Evolutionary conservation across 495 filamentous ascomycete species (phyloP), one percentile per base, ranked within the genome.

Genomic region (Lasiosphaeria miniovina): DNA sequence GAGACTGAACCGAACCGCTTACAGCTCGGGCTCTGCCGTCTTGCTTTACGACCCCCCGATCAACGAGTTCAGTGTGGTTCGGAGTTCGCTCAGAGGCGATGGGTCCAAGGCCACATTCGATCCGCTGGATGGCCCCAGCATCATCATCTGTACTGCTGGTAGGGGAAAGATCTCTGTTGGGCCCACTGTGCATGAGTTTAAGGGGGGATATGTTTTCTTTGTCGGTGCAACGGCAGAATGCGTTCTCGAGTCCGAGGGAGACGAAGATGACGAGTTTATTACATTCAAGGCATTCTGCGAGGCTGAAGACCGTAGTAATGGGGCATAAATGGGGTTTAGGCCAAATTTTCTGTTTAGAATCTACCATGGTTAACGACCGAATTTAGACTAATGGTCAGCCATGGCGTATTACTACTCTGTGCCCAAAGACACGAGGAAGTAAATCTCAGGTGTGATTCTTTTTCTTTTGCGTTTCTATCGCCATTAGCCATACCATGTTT

Each of bases 281-380:
- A 92, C 89, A 0, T 99, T 93, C 77, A 96, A 93, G 77, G 95
- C 95, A 3, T 99, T 96, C 69, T 96, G 91, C 67, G 92, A 97
- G 75, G 74, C 96, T 62, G 80, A 84, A 54, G 71, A 72, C 0
- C 62, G 64, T 17, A 65, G 63, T 15, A 70, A 71, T 34, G 69
- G 67, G n/a, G 58, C 61, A 1, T 66, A 45, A 59, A 11, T n/a
- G 15, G 8, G 43, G 15, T 46, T 7, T 4, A 46, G 15, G 4
- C 24, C 24, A 24, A 46, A 14, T 46, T 46, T 11, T 14, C 43
- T 46, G 4, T 5, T 46, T 46, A 46, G 11, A 46, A 46, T 11
- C 12, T n/a, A 24, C 24, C 24, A 24, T 24, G 2, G 24, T 24
- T 1, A 24, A 24, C 24, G 24, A 24, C 24, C 2, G 24, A 24